Evolutionary conservation across 2,329 filamentous ascomycete species (phyloP).

Genomic region (Exophiala aquamarina): DNA sequence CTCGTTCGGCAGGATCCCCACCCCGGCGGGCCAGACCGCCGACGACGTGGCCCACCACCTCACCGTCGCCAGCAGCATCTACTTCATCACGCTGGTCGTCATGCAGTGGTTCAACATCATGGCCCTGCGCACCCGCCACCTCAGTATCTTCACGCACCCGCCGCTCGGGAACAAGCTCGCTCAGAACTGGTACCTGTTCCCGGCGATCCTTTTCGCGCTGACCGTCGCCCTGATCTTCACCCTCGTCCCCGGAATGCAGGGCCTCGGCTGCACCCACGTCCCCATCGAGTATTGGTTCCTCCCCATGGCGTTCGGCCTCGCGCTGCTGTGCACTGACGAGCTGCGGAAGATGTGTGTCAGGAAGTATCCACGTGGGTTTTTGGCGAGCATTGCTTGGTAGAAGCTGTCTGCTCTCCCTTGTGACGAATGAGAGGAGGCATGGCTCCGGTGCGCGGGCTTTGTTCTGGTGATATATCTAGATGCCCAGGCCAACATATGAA

Average conservation of each 20-base stretch:
- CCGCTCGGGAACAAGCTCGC: slow-evolving; percentile 65
- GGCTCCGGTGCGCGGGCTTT: too few relatives aligned
- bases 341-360: slow-evolving; percentile 63
- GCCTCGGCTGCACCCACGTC: slow-evolving; percentile 62
- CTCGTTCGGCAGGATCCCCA: slow-evolving; percentile 56
- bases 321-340: slow-evolving; percentile 66
- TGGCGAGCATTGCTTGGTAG: slow-evolving; percentile 66
- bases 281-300: slow-evolving; percentile 76
- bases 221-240: slow-evolving; percentile 66
- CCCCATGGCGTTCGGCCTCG: slow-evolving; percentile 69
- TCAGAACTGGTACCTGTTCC: slow-evolving; percentile 68
- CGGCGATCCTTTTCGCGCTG: slow-evolving; percentile 68
- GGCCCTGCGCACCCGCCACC: slow-evolving; percentile 63
- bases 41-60: slow-evolving; percentile 57
- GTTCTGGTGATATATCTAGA: too few relatives aligned
- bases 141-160: slow-evolving; percentile 71
- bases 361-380: slow-evolving; percentile 55
- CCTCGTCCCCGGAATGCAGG: slow-evolving; percentile 67
- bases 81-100: slow-evolving; percentile 77
- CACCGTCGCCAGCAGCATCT: slow-evolving; percentile 69
- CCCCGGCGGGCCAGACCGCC: slow-evolving; percentile 36
- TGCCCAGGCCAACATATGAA: too few relatives aligned
- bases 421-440: too few relatives aligned
- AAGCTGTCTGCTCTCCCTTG: too few relatives aligned
- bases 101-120: slow-evolving; percentile 76